A percentile compares a stretch with the other conserved stretches of the same genome.
These are phyloP conservation scores for Cinchona pubescens DNA, from an alignment of 257 asterid species.

Conservation along the genomic window DNA sequence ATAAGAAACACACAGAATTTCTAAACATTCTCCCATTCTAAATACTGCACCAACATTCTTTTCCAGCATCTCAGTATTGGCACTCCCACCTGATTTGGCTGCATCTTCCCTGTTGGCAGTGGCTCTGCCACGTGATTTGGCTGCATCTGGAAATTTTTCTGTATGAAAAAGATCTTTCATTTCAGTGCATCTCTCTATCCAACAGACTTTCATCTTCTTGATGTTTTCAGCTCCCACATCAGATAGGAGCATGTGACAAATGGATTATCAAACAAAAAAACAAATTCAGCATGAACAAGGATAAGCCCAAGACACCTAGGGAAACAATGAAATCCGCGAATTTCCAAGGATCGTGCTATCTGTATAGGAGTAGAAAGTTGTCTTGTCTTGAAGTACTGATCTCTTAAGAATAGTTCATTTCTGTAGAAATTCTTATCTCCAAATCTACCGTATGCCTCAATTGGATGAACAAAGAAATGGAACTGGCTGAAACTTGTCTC, in stretches of 20 bases:
- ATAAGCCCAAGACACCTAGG: slow-evolving; percentile 21
- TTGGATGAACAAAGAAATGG: slow-evolving; percentile 30
- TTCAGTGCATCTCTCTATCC: slow-evolving; percentile 43
- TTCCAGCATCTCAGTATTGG: background rate
- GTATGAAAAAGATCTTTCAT: slow-evolving; percentile 26
- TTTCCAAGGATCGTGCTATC: slow-evolving; percentile 27
- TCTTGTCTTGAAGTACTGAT: slow-evolving; percentile 10
- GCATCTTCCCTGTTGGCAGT: too few relatives aligned
- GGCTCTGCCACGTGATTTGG: too few relatives aligned
- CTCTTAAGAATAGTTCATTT: slow-evolving; percentile 21
- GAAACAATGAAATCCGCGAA: slow-evolving; percentile 26
- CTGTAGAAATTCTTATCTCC: slow-evolving; percentile 11
- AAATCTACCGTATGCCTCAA: slow-evolving; percentile 12
- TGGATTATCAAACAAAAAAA: slow-evolving; percentile 23
- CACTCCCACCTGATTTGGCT: background rate
- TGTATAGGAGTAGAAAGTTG: slow-evolving; percentile 2
- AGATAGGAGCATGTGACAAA: slow-evolving; percentile 22
- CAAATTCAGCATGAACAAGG: slow-evolving; percentile 21
- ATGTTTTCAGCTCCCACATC: slow-evolving; percentile 15
- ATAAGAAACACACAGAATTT: slow-evolving; percentile 31
- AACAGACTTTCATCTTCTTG: slow-evolving; percentile 31
- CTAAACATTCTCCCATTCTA: slow-evolving; percentile 6
- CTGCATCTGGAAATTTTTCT: too few relatives aligned
- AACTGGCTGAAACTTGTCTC: slow-evolving; percentile 15
- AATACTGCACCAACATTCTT: slow-evolving; percentile 4